Evolutionary conservation across 768 basidiomycete species (phyloP), one percentile per base, ranked within the genome.

Genomic region (Rhodocollybia butyracea): DNA sequence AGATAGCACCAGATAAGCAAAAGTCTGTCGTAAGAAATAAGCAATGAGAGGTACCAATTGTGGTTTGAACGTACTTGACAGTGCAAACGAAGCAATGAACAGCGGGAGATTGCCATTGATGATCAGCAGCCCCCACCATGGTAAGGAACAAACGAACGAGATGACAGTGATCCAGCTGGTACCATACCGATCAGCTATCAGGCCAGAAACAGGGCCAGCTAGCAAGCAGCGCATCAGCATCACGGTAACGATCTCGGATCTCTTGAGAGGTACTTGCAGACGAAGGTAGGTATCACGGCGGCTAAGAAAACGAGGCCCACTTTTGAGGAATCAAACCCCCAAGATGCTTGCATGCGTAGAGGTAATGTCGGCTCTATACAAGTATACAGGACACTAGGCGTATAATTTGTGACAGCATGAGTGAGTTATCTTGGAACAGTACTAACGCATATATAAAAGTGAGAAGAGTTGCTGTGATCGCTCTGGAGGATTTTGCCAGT

Each of bases 231-330:
- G 27, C 21, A 38, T 34, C 2, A 24, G 19, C 12, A 47, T 36
- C 11, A 46, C 24, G 24, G 21, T 7, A 31, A 17, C 43, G 29
- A 29, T 11, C 19, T 36, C n/a, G 19, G 51, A n/a, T 21, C 39
- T 15, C 38, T 7, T 11, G 36, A 41, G 22, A 50, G 29, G 29
- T 21, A 63, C 82, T 56, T 61, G 87, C 88, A 87, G 54, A 89
- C 69, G 17, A 90, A 63, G 0, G 83, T 80, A 1, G 87, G 88
- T 6, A 86, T 68, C 24, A 86, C 79, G 8, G 79, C 77, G 7
- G 82, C 86, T 55, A 90, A 70, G 64, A 84, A 85, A 15, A 88
- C 77, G n/a, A 89, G 61, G 7, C 89, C 89, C 10, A 88, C 83
- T 64, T 69, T 66, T n/a, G 63, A 65, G 0, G 84, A 73, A 52